Evolutionary conservation across 1,284 basidiomycete genomes (phyloP).

Genomic region (Cutaneotrichosporon sp.): DNA sequence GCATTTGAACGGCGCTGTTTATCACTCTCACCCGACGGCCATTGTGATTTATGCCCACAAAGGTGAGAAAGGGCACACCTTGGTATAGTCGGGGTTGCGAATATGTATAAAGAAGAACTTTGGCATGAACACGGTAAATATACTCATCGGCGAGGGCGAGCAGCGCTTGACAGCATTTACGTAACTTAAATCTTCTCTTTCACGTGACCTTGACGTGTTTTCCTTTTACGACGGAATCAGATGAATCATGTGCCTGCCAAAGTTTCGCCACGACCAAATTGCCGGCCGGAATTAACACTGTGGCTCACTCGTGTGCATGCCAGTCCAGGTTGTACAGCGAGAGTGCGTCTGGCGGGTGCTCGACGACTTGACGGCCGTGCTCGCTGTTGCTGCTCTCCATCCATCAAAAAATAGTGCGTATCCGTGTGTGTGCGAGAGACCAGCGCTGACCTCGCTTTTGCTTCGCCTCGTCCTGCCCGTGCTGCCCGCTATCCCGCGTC

Average conservation of each 20-base stretch:
- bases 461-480: not conserved
- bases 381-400: conserved; percentile 4
- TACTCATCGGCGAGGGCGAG: not conserved
- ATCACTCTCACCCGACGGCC: conserved; percentile 12
- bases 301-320: too few relatives aligned
- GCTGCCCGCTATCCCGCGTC: too few relatives aligned
- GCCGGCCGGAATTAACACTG: not conserved
- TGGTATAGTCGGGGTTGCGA: conserved; percentile 17
- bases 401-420: conserved; percentile 16
- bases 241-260: not conserved
- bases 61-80: conserved; percentile 10
- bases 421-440: not conserved
- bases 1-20: conserved; percentile 35
- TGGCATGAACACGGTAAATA: not conserved
- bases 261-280: conserved; percentile 6
- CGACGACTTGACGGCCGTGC: not conserved
- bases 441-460: conserved; percentile 9
- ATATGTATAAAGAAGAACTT: not conserved
- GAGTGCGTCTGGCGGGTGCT: not conserved
- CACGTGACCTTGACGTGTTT: not conserved
- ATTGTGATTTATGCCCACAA: conserved; percentile 8
- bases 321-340: too few relatives aligned
- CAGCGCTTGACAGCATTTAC: too few relatives aligned
- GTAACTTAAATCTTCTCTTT: too few relatives aligned
- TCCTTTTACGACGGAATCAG: not conserved